Evolutionary conservation across 73 alveolate species (phyloP).

Genomic region (Uronychia setigera): DNA sequence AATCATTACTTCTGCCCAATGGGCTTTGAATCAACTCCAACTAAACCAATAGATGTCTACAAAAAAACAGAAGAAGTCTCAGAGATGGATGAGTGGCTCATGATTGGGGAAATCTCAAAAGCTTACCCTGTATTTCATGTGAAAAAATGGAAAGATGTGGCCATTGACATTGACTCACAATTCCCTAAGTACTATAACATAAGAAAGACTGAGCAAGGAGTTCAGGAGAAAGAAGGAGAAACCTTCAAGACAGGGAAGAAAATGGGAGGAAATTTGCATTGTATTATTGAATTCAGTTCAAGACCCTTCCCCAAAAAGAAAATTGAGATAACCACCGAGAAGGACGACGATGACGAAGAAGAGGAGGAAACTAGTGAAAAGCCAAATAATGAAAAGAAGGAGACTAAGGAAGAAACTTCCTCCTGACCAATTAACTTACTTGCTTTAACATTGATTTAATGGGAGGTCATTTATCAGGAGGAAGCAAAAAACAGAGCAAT

Average conservation of each 20-base stretch:
- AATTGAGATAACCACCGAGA: too few species aligned
- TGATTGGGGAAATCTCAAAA: slow-evolving; percentile 76
- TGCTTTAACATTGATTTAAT: too few species aligned
- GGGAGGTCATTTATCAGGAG: too few species aligned
- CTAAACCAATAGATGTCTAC: slow-evolving; percentile 71
- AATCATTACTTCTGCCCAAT: slow-evolving; percentile 90
- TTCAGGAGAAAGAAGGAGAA: slow-evolving; percentile 55
- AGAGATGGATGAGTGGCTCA: slow-evolving; percentile 74
- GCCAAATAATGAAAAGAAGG: too few species aligned
- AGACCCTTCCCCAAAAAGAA: too few species aligned
- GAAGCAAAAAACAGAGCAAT: too few species aligned
- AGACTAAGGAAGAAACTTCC: too few species aligned
- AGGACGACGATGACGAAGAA: too few species aligned
- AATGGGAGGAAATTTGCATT: slow-evolving; percentile 82
- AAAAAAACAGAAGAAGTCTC: slow-evolving; percentile 34
- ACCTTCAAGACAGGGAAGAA: slow-evolving; percentile 57
- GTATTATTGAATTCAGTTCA: slow-evolving; percentile 71
- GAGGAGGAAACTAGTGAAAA: too few species aligned
- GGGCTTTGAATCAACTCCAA: slow-evolving; percentile 83
- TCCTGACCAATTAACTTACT: too few species aligned
- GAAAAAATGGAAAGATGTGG: slow-evolving; percentile 79
- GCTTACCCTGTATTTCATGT: slow-evolving; percentile 76
- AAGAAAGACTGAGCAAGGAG: slow-evolving; percentile 77
- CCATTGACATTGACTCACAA: slow-evolving; percentile 60
- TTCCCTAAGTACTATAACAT: slow-evolving; percentile 74